Evolutionary conservation across 352 stramenopile species (phyloP).

Genomic region (Phytophthora citrophthora): DNA sequence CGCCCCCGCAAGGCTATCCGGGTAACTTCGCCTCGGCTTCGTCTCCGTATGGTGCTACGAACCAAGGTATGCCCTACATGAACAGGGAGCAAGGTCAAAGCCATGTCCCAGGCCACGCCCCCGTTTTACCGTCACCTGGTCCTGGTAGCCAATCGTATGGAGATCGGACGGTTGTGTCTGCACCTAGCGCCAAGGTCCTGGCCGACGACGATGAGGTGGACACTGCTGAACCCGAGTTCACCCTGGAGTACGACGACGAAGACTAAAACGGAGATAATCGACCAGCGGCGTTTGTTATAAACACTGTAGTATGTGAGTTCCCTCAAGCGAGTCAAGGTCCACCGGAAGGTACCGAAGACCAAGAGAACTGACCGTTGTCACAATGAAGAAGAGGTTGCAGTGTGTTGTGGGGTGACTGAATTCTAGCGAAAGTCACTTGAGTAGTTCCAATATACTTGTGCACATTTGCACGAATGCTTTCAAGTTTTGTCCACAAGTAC

Average conservation of each 20-base stretch:
- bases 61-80: constrained; percentile 26
- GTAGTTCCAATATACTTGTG: constrained; percentile 13
- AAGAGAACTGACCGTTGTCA: neutral
- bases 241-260: constrained; percentile 80
- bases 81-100: constrained; percentile 28
- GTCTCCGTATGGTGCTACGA: constrained; percentile 26
- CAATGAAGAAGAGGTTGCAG: no score
- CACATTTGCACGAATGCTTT: neutral
- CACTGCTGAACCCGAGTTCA: constrained; percentile 66
- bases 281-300: constrained; percentile 27
- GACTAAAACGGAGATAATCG: constrained; percentile 53
- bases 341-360: constrained; percentile 11
- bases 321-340: constrained; percentile 2
- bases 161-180: constrained; percentile 3
- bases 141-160: constrained; percentile 31
- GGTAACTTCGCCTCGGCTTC: constrained; percentile 21
- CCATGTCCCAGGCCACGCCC: constrained; percentile 21
- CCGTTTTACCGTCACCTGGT: constrained; percentile 27
- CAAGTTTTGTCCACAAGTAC: constrained; percentile 1
- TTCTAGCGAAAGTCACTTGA: neutral
- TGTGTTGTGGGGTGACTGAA: no score
- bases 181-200: constrained; percentile 24
- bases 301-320: constrained; percentile 6
- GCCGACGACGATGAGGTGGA: constrained; percentile 73
- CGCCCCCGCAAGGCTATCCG: constrained; percentile 23